Base-by-base conservation (phyloP, 345 rosid species). In the Gynandropsis gynandra region DNA sequence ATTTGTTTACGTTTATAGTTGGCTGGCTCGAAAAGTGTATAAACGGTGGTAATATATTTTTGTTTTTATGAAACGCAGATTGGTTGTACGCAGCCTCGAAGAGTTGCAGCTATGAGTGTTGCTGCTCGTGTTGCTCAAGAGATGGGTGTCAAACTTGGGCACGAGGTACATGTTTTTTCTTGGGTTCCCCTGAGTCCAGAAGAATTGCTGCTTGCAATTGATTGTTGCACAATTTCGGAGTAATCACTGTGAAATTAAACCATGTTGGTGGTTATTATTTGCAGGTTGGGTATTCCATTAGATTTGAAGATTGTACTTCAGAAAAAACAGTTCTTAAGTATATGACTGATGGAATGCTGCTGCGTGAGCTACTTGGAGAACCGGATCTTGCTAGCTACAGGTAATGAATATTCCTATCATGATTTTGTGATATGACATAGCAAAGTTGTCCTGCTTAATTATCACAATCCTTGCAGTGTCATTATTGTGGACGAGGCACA, bases 61-160 rank as follows among this genome's bases (percentile, higher is more conserved):
- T 24, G 4, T n/a, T 42, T 37, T 38, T 50, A 10, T 38, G 31
- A 51, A 39, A 40, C 52, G n/a, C 74, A 89, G 97, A 55, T 84
- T 65, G 98, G 95, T 57, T 90, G 98, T 72, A 87, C 98, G 13
- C 98, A 92, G 72, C 98, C 95, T 45, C 81, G 98, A 47, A 69
- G 95, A 62, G 95, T 90, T 64, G 98, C 98, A 53, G 98, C 98
- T 39, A 92, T 87, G 98, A 92, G 96, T 62, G 96, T 92, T 64
- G 85, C 98, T 62, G 96, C 93, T 52, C 83, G 98, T 64, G 98
- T 92, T 70, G 80, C 98, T 64, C 96, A 92, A 62, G 98, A 92
- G 70, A 77, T 92, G 93, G 98, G 96, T 39, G 85, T 92, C 71
- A 87, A 92, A 70, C 98, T 92, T 70, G 97, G 98, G 39, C 96